Conservation (phyloP, 2,329 filamentous ascomycete species). For the Coniella vitis region DNA sequence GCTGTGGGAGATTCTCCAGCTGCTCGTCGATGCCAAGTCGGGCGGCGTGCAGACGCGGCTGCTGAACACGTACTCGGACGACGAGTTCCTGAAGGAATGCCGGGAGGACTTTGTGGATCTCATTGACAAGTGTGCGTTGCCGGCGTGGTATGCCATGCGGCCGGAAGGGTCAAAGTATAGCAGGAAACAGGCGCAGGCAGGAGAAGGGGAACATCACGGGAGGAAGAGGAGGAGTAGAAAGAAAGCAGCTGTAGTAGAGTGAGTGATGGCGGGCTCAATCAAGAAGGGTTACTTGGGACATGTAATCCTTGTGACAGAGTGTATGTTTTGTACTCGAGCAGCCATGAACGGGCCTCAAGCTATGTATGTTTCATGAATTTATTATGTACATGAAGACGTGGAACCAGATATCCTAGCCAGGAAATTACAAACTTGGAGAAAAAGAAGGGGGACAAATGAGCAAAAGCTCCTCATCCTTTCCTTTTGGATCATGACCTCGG, state of each 20-base stretch:
- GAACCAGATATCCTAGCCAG: neutral
- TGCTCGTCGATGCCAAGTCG: slow-evolving; percentile 12
- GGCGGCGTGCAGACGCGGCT: slow-evolving; percentile 12
- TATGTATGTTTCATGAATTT: too few relatives aligned
- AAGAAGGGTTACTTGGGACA: too few relatives aligned
- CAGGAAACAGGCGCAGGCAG: neutral
- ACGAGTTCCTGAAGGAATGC: slow-evolving; percentile 11
- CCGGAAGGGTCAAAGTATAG: slow-evolving; percentile 7
- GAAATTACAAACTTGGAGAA: too few relatives aligned
- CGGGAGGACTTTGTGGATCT: neutral
- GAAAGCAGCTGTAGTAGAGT: neutral
- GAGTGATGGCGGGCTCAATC: too few relatives aligned
- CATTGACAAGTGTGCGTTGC: slow-evolving; percentile 8
- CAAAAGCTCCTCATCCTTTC: neutral
- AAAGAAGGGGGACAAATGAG: too few relatives aligned
- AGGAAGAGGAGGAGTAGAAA: neutral
- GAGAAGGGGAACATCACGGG: too few relatives aligned
- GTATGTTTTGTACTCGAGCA: neutral
- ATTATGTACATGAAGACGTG: neutral
- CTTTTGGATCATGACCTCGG: neutral
- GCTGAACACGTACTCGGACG: slow-evolving; percentile 12
- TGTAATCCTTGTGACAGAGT: neutral
- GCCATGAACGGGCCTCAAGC: neutral
- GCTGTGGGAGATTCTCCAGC: slow-evolving; percentile 9
- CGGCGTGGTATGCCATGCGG: slow-evolving; percentile 10